phyloP scores from a whole-genome alignment of 345 rosid species.

The Mercurialis annua region DNA sequence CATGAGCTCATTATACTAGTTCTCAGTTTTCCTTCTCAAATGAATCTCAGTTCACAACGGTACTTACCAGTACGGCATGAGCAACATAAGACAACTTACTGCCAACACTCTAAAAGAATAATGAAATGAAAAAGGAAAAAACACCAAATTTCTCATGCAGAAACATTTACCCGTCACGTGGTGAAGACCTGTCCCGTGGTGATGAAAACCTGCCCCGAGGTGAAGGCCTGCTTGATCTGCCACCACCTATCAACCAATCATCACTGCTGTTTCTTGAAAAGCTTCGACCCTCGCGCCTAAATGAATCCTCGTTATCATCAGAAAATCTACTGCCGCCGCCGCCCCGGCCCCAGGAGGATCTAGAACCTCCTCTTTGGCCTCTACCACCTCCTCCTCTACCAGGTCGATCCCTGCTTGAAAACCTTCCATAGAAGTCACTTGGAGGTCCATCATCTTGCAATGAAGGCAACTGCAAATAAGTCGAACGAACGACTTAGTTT shows the following conservation, averaged over 20 bases:
- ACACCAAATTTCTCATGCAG: neutral
- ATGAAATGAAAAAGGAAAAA: neutral
- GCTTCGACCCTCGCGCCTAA: slow-evolving; percentile 57
- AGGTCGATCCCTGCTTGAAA: slow-evolving; percentile 64
- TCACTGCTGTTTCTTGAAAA: slow-evolving; percentile 48
- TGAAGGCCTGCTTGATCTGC: slow-evolving; percentile 53
- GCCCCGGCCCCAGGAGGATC: slow-evolving; percentile 58
- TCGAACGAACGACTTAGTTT: neutral
- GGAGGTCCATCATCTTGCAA: slow-evolving; percentile 93
- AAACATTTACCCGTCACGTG: slow-evolving; percentile 1
- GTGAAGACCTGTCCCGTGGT: neutral
- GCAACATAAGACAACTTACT: no score
- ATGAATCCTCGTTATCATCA: slow-evolving; percentile 30
- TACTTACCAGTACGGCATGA: no score
- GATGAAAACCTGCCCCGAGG: slow-evolving; percentile 22
- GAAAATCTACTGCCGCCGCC: slow-evolving; percentile 50
- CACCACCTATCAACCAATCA: slow-evolving; percentile 80
- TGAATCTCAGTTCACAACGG: no score
- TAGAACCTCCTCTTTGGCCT: slow-evolving; percentile 41
- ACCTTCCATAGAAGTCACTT: slow-evolving; percentile 74
- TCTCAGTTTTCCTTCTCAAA: no score
- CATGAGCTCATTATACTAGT: no score
- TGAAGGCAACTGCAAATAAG: slow-evolving; percentile 64
- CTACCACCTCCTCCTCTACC: slow-evolving; percentile 52
- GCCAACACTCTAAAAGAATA: neutral